Evolutionary conservation across 2,329 filamentous ascomycete genomes (phyloP).

Genomic region (Nothopassalora personata): DNA sequence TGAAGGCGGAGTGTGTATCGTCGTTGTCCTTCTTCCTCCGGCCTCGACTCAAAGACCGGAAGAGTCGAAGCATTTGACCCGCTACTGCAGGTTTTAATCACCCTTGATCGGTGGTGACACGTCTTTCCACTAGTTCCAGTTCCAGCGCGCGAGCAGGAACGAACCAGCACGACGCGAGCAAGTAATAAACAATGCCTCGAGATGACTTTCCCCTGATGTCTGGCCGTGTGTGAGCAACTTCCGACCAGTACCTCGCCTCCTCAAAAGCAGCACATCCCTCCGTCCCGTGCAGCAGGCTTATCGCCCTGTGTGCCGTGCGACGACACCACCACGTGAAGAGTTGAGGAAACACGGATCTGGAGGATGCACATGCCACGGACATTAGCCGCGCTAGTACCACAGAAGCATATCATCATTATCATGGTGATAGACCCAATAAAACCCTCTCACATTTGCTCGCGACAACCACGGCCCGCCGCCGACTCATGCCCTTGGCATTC

Average conservation of each 20-base stretch:
- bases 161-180: background rate
- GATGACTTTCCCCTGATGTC: background rate
- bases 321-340: background rate
- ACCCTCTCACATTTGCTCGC: background rate
- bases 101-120: conserved; percentile 6
- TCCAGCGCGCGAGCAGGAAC: background rate
- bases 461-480: background rate
- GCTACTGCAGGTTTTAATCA: background rate
- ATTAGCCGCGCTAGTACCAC: background rate
- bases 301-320: background rate
- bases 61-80: conserved; percentile 21
- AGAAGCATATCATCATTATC: too few relatives aligned
- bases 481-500: background rate
- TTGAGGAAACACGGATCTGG: too few relatives aligned
- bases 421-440: background rate
- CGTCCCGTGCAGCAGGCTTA: background rate
- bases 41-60: conserved; percentile 23
- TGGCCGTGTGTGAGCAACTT: background rate
- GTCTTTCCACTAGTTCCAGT: conserved; percentile 5
- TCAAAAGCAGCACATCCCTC: background rate
- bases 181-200: background rate
- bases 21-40: conserved; percentile 14
- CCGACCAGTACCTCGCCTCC: background rate
- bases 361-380: background rate
- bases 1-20: conserved; percentile 16